phyloP scores from a whole-genome alignment of 2,329 filamentous ascomycete species.

The Aspergillus tanneri region DNA sequence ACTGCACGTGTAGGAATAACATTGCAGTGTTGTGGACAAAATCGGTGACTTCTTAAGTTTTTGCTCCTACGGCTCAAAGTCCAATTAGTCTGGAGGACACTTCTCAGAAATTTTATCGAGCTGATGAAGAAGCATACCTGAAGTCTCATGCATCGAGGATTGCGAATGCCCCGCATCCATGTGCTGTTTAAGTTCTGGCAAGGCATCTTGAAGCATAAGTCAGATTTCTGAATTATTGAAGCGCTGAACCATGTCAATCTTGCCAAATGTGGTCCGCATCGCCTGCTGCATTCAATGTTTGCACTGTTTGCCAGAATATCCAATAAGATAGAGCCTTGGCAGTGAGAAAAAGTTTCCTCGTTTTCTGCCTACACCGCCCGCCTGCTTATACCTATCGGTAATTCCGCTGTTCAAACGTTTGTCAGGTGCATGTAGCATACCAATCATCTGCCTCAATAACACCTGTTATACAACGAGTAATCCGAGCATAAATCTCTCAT shows the following conservation, averaged over 20 bases:
- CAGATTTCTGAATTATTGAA: constrained; percentile 25
- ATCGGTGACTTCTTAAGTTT: constrained; percentile 14
- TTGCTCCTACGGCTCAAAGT: constrained; percentile 12
- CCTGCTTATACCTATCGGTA: too few relatives aligned
- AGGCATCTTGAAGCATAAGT: constrained; percentile 15
- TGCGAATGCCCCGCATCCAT: constrained; percentile 21
- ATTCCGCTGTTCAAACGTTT: too few relatives aligned
- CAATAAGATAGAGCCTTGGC: too few relatives aligned
- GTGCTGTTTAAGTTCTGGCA: constrained; percentile 15
- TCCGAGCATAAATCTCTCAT: too few relatives aligned
- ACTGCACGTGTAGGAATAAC: constrained; percentile 5
- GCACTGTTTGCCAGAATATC: background rate
- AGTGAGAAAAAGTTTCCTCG: too few relatives aligned
- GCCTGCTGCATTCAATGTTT: background rate
- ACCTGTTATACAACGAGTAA: too few relatives aligned
- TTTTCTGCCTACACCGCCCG: too few relatives aligned
- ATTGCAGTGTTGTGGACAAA: background rate
- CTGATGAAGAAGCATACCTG: constrained; percentile 18
- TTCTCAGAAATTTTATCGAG: background rate
- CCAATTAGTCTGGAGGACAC: too few relatives aligned
- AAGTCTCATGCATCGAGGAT: constrained; percentile 14
- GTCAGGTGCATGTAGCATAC: too few relatives aligned
- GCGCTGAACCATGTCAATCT: too few relatives aligned
- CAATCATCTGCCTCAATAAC: too few relatives aligned
- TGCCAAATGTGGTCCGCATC: too few relatives aligned